A percentile compares a stretch with the other conserved stretches of the same genome.
Evolutionary conservation across 1,284 basidiomycete species (phyloP).

Genomic region (Waitea zeae): DNA sequence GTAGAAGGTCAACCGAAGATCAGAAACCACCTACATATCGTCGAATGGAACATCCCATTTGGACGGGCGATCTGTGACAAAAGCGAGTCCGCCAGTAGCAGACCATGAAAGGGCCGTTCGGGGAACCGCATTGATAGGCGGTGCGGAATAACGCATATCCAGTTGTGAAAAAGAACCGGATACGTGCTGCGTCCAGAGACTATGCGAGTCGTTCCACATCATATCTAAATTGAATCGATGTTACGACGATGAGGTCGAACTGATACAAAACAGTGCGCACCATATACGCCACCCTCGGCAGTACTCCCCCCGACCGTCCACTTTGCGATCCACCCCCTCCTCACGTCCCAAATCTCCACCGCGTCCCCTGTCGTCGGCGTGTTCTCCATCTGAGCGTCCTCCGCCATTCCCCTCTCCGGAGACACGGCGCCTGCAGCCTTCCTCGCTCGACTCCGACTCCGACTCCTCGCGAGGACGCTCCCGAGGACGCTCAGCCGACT

Average conservation of each 20-base stretch:
- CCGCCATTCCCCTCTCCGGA: neutral
- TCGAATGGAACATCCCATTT: constrained; percentile 71
- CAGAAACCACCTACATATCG: constrained; percentile 43
- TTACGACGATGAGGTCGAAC: constrained; percentile 3
- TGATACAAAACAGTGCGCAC: constrained; percentile 18
- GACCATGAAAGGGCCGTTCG: constrained; percentile 57
- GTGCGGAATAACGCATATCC: constrained; percentile 45
- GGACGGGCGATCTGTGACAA: constrained; percentile 41
- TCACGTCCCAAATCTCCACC: constrained; percentile 80
- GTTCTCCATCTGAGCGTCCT: neutral
- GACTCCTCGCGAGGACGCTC: too few relatives aligned
- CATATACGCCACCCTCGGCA: constrained; percentile 52
- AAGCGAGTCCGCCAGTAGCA: constrained; percentile 47
- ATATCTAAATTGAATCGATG: constrained; percentile 27
- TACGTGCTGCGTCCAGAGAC: constrained; percentile 61
- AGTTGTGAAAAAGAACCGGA: constrained; percentile 71
- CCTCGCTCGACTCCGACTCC: neutral
- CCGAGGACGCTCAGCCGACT: too few relatives aligned
- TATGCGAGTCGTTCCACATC: constrained; percentile 52
- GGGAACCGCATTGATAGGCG: constrained; percentile 54
- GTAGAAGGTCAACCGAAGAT: too few relatives aligned
- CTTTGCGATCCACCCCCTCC: constrained; percentile 68
- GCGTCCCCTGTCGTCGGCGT: constrained; percentile 25
- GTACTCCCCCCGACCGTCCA: constrained; percentile 52
- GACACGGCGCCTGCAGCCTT: neutral